These are phyloP conservation scores for Actinomucor elegans DNA, from an alignment of 371 early-diverging fungal species.

Conservation along the genomic window DNA sequence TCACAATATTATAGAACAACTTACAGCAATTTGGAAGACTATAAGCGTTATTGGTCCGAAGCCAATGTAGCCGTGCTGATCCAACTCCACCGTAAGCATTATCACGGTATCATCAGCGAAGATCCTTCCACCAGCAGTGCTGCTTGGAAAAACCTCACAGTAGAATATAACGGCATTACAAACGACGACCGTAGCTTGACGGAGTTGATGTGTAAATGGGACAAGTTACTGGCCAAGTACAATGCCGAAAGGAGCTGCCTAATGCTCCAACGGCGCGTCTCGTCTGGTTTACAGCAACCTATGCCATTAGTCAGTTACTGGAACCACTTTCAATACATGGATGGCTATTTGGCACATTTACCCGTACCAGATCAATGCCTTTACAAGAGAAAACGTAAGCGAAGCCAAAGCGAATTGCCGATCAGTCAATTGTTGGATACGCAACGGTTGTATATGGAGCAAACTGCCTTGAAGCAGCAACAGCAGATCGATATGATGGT, in stretches of 20 bases:
- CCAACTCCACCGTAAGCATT: slow-evolving; percentile 9
- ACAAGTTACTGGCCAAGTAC: slow-evolving; percentile 5
- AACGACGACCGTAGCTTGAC: background rate
- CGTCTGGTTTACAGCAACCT: background rate
- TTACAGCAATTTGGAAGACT: background rate
- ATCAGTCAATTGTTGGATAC: background rate
- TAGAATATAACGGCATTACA: slow-evolving; percentile 10
- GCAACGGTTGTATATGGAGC: slow-evolving; percentile 3
- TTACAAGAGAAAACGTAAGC: background rate
- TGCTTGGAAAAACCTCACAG: background rate
- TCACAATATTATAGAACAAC: no score
- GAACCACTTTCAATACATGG: slow-evolving; percentile 16
- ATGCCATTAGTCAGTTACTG: slow-evolving; percentile 6
- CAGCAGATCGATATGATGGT: slow-evolving; percentile 2
- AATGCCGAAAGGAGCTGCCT: slow-evolving; percentile 8
- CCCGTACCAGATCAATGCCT: slow-evolving; percentile 5
- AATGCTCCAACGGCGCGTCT: background rate
- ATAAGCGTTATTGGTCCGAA: slow-evolving; percentile 8
- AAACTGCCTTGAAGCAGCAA: background rate
- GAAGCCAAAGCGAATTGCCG: background rate
- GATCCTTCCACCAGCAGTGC: background rate
- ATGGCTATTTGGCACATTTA: slow-evolving; percentile 4
- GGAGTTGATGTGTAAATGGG: background rate
- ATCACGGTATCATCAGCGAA: background rate
- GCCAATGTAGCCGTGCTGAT: slow-evolving; percentile 7